Conservation (phyloP, 306 rosid genomes). For the Acmispon strigosus region DNA sequence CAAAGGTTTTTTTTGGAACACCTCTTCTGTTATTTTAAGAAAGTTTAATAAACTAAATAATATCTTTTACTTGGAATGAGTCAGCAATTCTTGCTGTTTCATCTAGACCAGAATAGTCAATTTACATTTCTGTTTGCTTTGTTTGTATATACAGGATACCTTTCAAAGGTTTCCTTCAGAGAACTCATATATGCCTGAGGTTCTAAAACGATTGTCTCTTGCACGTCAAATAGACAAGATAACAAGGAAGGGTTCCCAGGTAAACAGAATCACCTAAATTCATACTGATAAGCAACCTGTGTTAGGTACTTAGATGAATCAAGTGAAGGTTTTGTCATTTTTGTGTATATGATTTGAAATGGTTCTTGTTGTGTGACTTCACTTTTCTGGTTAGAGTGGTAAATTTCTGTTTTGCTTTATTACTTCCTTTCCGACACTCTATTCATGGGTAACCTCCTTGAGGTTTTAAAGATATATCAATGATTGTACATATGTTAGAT, state of each 20-base stretch:
- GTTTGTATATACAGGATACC: constrained; percentile 39
- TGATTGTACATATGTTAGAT: background rate
- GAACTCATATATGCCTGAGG: constrained; percentile 81
- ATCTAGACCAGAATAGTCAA: constrained; percentile 9
- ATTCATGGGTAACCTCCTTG: background rate
- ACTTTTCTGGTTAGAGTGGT: background rate
- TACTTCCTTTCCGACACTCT: background rate
- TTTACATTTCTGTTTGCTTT: constrained; percentile 5
- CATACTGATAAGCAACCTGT: background rate
- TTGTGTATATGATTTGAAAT: background rate
- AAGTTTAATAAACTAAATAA: background rate
- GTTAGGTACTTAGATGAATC: background rate
- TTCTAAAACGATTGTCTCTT: constrained; percentile 73
- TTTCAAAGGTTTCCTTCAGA: constrained; percentile 83
- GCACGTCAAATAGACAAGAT: constrained; percentile 89
- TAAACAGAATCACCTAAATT: constrained; percentile 29
- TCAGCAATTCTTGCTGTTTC: constrained; percentile 1
- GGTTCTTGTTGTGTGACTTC: background rate
- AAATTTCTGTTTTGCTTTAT: background rate
- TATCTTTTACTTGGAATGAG: constrained; percentile 2
- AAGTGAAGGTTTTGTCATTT: background rate
- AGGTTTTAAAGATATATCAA: background rate
- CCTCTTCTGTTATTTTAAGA: background rate
- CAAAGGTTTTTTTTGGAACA: constrained; percentile 47
- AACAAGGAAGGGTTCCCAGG: constrained; percentile 79